Conservation (phyloP, 495 filamentous ascomycete species). For the Aspergillus haitiensis region DNA sequence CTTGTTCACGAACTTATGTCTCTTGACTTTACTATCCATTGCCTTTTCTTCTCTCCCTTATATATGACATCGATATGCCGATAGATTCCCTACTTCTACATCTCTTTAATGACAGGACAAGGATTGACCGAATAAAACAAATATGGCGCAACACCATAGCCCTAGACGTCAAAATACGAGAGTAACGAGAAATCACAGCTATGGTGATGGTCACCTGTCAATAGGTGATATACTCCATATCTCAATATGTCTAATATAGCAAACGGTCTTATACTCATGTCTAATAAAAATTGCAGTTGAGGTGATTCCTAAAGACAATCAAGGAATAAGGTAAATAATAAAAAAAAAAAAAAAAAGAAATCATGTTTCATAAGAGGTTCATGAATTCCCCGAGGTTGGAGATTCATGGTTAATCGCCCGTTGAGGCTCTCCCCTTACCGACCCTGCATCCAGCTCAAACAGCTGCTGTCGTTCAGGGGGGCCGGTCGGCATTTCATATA, state of each 20-base stretch:
- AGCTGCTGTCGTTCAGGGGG: slow-evolving; percentile 1
- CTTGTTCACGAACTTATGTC: slow-evolving; percentile 11
- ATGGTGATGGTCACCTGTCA: no score
- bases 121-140: no score
- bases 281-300: background rate
- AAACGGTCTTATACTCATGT: background rate
- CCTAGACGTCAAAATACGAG: no score
- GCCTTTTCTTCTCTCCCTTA: background rate
- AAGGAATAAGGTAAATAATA: background rate
- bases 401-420: slow-evolving; percentile 20
- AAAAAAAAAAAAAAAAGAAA: background rate
- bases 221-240: no score
- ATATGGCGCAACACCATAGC: no score
- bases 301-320: background rate
- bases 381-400: background rate
- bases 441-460: slow-evolving; percentile 29
- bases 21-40: slow-evolving; percentile 6
- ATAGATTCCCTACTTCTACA: background rate
- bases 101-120: no score
- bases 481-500: slow-evolving; percentile 24
- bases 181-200: no score
- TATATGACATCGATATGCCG: no score
- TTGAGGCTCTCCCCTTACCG: slow-evolving; percentile 23
- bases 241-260: no score
- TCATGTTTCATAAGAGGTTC: background rate